Evolutionary conservation across 1,284 basidiomycete species (phyloP).

Genomic region (Cutaneotrichosporon sp.): DNA sequence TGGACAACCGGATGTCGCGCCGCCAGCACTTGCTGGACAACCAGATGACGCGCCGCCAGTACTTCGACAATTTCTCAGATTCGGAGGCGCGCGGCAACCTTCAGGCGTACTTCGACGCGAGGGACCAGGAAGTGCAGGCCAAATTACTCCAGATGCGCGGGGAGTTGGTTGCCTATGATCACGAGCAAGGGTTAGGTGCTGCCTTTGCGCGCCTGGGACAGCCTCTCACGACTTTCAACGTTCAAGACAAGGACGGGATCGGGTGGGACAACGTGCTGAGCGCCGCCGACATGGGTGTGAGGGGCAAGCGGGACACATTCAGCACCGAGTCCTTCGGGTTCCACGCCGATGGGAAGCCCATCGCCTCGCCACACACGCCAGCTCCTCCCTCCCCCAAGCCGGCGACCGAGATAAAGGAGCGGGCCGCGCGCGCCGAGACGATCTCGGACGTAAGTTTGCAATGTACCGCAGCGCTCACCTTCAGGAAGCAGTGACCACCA

Average conservation of each 20-base stretch:
- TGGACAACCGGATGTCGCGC: not conserved
- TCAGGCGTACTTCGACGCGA: no score
- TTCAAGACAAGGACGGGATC: not conserved
- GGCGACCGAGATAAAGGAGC: not conserved
- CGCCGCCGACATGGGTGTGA: not conserved
- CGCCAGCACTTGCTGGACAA: not conserved
- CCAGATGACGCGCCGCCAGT: not conserved
- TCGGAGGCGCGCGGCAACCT: no score
- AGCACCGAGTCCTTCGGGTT: slow-evolving; percentile 43
- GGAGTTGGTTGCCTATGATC: no score
- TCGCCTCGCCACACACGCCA: slow-evolving; percentile 15
- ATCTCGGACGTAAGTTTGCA: slow-evolving; percentile 44
- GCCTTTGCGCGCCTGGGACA: not conserved
- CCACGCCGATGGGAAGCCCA: slow-evolving; percentile 37
- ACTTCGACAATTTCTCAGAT: no score
- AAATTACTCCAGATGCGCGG: not conserved
- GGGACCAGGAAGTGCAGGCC: no score
- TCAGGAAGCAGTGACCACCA: not conserved
- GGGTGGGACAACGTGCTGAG: not conserved
- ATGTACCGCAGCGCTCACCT: not conserved
- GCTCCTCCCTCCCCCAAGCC: not conserved
- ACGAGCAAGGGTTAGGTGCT: not conserved
- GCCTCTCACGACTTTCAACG: not conserved
- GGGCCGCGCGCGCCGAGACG: slow-evolving; percentile 36
- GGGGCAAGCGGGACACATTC: slow-evolving; percentile 8